Evolutionary conservation across 2,329 filamentous ascomycete genomes (phyloP).

Genomic region (Fusarium pseudocircinatum): DNA sequence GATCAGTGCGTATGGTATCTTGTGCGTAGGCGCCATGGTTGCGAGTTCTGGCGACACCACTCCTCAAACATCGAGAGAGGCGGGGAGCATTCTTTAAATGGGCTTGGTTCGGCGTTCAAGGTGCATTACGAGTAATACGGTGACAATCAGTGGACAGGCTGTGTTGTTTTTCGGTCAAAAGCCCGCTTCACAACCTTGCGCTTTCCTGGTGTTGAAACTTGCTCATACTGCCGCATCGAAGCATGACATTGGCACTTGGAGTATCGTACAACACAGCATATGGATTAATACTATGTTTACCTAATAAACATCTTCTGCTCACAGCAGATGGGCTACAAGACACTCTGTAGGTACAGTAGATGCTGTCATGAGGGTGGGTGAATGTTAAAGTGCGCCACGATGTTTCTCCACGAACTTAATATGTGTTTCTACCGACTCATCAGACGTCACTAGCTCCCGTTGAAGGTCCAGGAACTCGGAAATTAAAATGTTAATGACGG

Average conservation of each 20-base stretch:
- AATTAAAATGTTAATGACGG: neutral
- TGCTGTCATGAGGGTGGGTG: neutral
- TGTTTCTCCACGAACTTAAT: neutral
- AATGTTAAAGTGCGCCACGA: slow-evolving; percentile 11
- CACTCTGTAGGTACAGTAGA: neutral
- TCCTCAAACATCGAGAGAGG: neutral
- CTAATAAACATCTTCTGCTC: rapidly evolving
- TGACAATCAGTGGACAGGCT: neutral
- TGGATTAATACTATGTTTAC: rapidly evolving
- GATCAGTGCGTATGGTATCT: slow-evolving; percentile 20
- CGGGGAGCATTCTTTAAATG: slow-evolving; percentile 5
- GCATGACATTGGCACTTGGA: neutral
- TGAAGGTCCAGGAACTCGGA: neutral
- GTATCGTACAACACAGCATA: neutral
- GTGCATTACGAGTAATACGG: neutral
- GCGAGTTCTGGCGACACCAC: neutral
- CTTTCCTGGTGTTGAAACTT: slow-evolving; percentile 40
- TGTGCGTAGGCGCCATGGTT: slow-evolving; percentile 14
- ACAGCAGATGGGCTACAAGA: neutral
- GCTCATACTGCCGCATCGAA: slow-evolving; percentile 47
- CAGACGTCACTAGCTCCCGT: neutral
- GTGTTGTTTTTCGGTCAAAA: neutral
- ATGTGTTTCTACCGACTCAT: neutral
- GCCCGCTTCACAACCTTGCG: neutral
- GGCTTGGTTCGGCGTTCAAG: neutral